phyloP scores from a whole-genome alignment of 1,139 yeast genomes.

The Lodderomyces orthopsilosis region DNA sequence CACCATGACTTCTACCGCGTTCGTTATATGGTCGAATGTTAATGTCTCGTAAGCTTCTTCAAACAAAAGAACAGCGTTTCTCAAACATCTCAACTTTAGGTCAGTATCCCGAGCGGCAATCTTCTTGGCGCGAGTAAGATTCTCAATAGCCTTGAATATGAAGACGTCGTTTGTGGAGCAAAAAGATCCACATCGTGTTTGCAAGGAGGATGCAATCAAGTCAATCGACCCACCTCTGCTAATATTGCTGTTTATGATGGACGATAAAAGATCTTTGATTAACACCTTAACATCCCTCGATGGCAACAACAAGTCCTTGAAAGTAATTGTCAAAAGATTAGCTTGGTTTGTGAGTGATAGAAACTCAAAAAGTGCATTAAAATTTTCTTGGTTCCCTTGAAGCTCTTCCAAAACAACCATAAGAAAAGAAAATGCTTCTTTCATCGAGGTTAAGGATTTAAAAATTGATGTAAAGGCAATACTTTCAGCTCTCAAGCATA shows the following conservation, averaged over 20 bases:
- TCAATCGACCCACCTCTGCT: slow-evolving; percentile 93
- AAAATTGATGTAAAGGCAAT: slow-evolving; percentile 80
- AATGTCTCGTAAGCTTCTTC: slow-evolving; percentile 79
- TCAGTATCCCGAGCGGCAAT: slow-evolving; percentile 70
- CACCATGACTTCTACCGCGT: slow-evolving; percentile 75
- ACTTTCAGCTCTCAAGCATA: slow-evolving; percentile 87
- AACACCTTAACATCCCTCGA: slow-evolving; percentile 58
- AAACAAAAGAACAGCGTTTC: slow-evolving; percentile 71
- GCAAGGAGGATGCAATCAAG: slow-evolving; percentile 79
- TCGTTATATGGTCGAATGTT: slow-evolving; percentile 75
- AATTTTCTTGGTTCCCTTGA: slow-evolving; percentile 37
- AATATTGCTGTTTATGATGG: slow-evolving; percentile 84
- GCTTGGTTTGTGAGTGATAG: slow-evolving; percentile 65
- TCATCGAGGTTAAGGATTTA: slow-evolving; percentile 71
- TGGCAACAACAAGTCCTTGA: slow-evolving; percentile 76
- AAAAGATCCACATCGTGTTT: slow-evolving; percentile 91
- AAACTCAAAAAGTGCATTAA: slow-evolving; percentile 67
- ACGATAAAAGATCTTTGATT: slow-evolving; percentile 81
- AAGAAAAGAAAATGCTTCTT: slow-evolving; percentile 87
- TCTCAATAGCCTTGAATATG: slow-evolving; percentile 91
- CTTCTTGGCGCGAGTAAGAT: slow-evolving; percentile 80
- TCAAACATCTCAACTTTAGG: slow-evolving; percentile 64
- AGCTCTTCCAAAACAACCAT: slow-evolving; percentile 80
- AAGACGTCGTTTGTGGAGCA: slow-evolving; percentile 93
- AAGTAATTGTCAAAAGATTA: slow-evolving; percentile 63